phyloP scores from a whole-genome alignment of 1,284 basidiomycete genomes.

The Trichosporon coremiiforme region DNA sequence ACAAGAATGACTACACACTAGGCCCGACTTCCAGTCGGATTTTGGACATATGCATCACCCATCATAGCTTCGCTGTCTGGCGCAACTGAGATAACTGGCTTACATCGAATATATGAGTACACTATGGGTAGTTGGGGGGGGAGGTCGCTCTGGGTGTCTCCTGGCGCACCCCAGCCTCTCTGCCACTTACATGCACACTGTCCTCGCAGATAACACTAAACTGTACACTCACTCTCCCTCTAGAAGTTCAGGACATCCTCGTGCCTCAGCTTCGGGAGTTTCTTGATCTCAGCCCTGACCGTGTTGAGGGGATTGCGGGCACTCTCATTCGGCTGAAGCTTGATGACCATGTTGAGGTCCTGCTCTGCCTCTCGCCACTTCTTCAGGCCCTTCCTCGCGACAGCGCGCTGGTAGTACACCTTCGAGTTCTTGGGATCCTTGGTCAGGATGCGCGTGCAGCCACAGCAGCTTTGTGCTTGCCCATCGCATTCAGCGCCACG shows the following conservation, averaged over 20 bases:
- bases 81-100: not conserved
- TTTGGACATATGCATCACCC: conserved; percentile 19
- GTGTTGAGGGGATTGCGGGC: conserved; percentile 44
- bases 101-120: not conserved
- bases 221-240: conserved; percentile 11
- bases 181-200: no score
- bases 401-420: conserved; percentile 54
- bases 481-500: conserved; percentile 54
- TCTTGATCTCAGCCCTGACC: conserved; percentile 42
- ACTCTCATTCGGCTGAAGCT: conserved; percentile 45
- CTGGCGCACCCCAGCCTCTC: no score
- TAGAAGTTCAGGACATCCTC: conserved; percentile 48
- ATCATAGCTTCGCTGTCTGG: conserved; percentile 1
- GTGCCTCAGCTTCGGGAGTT: conserved; percentile 42
- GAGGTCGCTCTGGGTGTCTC: no score
- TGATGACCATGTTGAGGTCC: conserved; percentile 48
- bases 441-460: conserved; percentile 48
- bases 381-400: conserved; percentile 48
- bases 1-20: not conserved
- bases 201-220: not conserved
- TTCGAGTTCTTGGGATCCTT: conserved; percentile 55
- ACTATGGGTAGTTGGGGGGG: not conserved
- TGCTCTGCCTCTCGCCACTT: conserved; percentile 52
- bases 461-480: conserved; percentile 50
- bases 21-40: not conserved